These are phyloP conservation scores for Coniochaeta ligniaria DNA, from an alignment of 2,329 filamentous ascomycete species.

Conservation along the genomic window DNA sequence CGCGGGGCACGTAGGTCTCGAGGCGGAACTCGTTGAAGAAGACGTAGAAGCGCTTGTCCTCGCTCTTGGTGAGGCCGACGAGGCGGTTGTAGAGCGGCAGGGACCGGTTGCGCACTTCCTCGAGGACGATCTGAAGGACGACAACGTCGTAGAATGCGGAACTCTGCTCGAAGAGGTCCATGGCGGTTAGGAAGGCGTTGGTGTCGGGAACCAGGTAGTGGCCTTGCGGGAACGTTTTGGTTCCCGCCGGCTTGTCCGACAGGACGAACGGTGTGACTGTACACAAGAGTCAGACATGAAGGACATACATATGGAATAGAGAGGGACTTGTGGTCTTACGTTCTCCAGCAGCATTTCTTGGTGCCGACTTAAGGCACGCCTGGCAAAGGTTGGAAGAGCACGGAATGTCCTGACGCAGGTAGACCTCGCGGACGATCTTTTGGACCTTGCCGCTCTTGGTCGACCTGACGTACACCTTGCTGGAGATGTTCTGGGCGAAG, in stretches of 20 bases:
- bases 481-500: slow-evolving; percentile 70
- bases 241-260: slow-evolving; percentile 80
- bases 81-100: slow-evolving; percentile 92
- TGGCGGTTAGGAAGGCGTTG: slow-evolving; percentile 88
- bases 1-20: slow-evolving; percentile 78
- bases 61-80: slow-evolving; percentile 83
- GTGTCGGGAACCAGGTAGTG: slow-evolving; percentile 96
- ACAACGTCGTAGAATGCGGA: slow-evolving; percentile 95
- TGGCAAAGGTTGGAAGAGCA: slow-evolving; percentile 89
- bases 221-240: slow-evolving; percentile 72
- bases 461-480: slow-evolving; percentile 92
- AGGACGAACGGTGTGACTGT: slow-evolving; percentile 77
- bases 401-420: slow-evolving; percentile 92
- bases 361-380: slow-evolving; percentile 65
- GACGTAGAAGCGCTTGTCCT: slow-evolving; percentile 95
- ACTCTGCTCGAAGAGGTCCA: slow-evolving; percentile 93
- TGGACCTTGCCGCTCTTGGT: slow-evolving; percentile 96
- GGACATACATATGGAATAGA: slow-evolving; percentile 7
- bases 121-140: slow-evolving; percentile 89
- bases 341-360: slow-evolving; percentile 70
- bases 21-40: slow-evolving; percentile 98
- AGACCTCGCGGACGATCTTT: slow-evolving; percentile 96
- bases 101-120: slow-evolving; percentile 91
- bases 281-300: neutral
- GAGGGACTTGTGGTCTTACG: slow-evolving; percentile 39